These are phyloP conservation scores for Manihot esculenta DNA, from an alignment of 441 rosid species.

Conservation along the genomic window DNA sequence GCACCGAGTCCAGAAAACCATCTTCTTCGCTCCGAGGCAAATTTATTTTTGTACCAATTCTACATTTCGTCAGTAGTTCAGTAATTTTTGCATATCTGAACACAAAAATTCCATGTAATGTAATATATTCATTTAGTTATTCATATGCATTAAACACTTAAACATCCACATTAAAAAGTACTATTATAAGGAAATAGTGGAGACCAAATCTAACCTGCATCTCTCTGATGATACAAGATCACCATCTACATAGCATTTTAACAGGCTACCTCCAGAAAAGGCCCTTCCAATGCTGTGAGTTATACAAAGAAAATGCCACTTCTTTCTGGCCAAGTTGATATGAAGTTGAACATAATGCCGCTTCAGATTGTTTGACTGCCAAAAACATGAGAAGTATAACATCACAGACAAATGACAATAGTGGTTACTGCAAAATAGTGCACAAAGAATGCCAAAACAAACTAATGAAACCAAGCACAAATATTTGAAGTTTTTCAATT, in stretches of 20 bases:
- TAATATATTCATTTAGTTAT: background rate
- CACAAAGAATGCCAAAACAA: slow-evolving; percentile 1
- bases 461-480: slow-evolving; percentile 1
- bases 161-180: slow-evolving; percentile 6
- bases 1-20: slow-evolving; percentile 41
- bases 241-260: slow-evolving; percentile 90
- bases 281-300: slow-evolving; percentile 96
- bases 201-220: slow-evolving; percentile 72
- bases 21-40: slow-evolving; percentile 65
- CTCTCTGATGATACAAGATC: slow-evolving; percentile 89
- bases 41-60: slow-evolving; percentile 68
- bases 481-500: slow-evolving; percentile 2
- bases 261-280: slow-evolving; percentile 94
- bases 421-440: background rate
- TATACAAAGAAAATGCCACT: slow-evolving; percentile 95
- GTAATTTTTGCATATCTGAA: slow-evolving; percentile 90
- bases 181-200: slow-evolving; percentile 9
- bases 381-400: slow-evolving; percentile 30
- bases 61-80: slow-evolving; percentile 78
- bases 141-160: background rate
- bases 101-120: slow-evolving; percentile 25
- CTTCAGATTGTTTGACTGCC: slow-evolving; percentile 83
- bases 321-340: slow-evolving; percentile 63
- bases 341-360: slow-evolving; percentile 69
- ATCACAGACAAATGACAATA: slow-evolving; percentile 13